A percentile compares a stretch with the other conserved stretches of the same genome.
Conservation (phyloP, 169 alveolate species). For the Cyclospora cayetanensis region DNA sequence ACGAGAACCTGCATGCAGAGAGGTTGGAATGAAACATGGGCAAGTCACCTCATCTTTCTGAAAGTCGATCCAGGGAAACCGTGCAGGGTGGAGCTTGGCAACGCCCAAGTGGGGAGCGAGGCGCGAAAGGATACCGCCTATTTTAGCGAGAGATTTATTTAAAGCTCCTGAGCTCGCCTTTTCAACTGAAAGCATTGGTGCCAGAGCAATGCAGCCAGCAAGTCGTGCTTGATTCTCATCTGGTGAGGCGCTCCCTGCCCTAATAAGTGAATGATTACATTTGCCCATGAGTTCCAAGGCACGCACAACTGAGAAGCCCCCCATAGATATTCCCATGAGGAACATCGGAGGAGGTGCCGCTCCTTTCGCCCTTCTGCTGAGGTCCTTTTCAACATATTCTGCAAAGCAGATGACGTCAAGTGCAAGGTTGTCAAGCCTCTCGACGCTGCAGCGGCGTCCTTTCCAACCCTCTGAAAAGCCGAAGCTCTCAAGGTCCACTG, state of each 20-base stretch:
- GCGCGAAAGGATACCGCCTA: constrained; percentile 53
- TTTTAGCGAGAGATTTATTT: not conserved
- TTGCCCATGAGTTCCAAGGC: constrained; percentile 62
- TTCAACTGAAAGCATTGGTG: constrained; percentile 69
- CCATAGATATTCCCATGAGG: constrained; percentile 72
- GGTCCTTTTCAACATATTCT: constrained; percentile 32
- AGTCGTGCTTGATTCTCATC: not conserved
- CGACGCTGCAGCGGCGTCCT: constrained; percentile 67
- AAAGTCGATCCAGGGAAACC: constrained; percentile 48
- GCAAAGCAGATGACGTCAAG: constrained; percentile 63
- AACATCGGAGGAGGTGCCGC: constrained; percentile 44
- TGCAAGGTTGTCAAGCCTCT: constrained; percentile 68
- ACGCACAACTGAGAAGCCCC: constrained; percentile 66
- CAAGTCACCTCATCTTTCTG: constrained; percentile 45
- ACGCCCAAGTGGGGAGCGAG: constrained; percentile 44
- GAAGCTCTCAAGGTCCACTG: constrained; percentile 75
- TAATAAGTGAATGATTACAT: constrained; percentile 27
- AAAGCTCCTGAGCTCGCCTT: constrained; percentile 43
- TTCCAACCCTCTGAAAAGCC: constrained; percentile 74
- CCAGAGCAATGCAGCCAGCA: constrained; percentile 46
- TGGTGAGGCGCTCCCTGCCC: not conserved
- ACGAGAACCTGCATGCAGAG: not conserved
- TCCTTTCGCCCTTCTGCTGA: not conserved
- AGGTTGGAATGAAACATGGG: not conserved
- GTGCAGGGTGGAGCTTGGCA: constrained; percentile 21